A percentile compares a stretch with the other conserved stretches of the same genome.
phyloP scores from a whole-genome alignment of 345 rosid species.

The Gossypium bickii region DNA sequence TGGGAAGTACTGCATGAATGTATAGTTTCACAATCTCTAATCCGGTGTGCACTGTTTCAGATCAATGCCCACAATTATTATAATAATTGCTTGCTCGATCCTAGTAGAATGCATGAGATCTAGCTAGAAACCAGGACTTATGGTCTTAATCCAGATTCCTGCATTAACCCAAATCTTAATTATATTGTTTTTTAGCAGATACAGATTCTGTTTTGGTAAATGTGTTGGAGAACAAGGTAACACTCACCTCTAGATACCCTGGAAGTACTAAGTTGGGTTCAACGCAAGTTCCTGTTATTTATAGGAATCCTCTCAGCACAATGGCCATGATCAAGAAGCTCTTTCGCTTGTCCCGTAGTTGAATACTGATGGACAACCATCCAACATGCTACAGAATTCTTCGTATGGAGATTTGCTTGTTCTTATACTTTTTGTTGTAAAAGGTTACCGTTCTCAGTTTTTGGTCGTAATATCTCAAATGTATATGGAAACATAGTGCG shows the following conservation, averaged over 20 bases:
- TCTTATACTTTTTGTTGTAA: conserved; percentile 4
- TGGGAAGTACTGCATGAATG: no score
- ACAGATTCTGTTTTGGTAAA: conserved; percentile 64
- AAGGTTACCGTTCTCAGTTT: neutral
- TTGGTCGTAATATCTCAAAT: neutral
- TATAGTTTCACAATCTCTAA: neutral
- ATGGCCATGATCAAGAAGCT: conserved; percentile 51
- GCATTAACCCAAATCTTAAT: neutral
- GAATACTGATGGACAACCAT: neutral
- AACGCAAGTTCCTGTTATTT: conserved; percentile 26
- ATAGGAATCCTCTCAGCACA: conserved; percentile 41
- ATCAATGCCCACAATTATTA: neutral
- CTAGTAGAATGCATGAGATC: neutral
- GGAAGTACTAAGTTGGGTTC: conserved; percentile 29
- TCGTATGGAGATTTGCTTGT: neutral
- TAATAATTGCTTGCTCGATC: neutral
- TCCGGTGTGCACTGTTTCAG: neutral
- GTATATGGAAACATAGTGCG: neutral
- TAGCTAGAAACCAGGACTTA: neutral
- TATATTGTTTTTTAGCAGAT: conserved; percentile 33
- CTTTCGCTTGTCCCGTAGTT: conserved; percentile 33
- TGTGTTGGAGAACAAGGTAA: conserved; percentile 70
- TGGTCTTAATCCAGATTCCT: neutral
- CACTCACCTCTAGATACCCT: conserved; percentile 60
- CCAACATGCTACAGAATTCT: neutral